Evolutionary conservation across 2,329 filamentous ascomycete species (phyloP), one percentile per base, ranked within the genome.

Genomic region (Bimuria novae-zelandiae): DNA sequence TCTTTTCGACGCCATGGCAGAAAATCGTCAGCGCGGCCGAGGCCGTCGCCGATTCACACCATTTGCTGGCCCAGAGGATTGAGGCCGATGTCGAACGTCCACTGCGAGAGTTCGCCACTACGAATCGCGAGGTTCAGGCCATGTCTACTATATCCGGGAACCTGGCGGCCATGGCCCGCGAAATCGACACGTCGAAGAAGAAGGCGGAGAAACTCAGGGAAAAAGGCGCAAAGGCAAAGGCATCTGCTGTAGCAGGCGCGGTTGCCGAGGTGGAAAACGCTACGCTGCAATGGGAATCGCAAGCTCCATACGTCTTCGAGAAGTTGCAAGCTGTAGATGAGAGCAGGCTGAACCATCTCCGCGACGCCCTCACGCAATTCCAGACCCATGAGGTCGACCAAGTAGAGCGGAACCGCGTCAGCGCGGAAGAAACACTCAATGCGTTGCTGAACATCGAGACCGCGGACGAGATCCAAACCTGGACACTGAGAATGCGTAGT

Each of bases 271-370:
- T 95, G 37, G 89, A 96, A 59, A 85, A 85, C 55, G 88, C 91
- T n/a, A 84, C 82, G 39, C 83, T 88, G 60, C 89, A 96, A 70
- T 99, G 94, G 94, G 88, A 96, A 51, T 92, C 91, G 0, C 92
- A 96, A 73, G 91, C 94, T 12, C 94, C 94, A 1, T 97, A 90
- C 74, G 89, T 97, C 55, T 97, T 96, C 69, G 94, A 99, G 75
- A 89, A 88, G 55, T 83, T 99, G 22, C 94, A 99, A 72, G 88
- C 90, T 5, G 79, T 95, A 27, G 94, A 99, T 69, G 94, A 99
- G 77, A 87, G 84, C 63, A 86, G 94, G 51, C 80, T 95, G 61
- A 96, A 97, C 73, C 89, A 95, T 68, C 80, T 99, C 54, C 89
- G 93, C 56, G 93, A 97, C 74, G 84, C 90, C 35, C 82, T 99